Evolutionary conservation across 129 eudicot genomes (phyloP), one percentile per base, ranked within the genome.

Genomic region (Escallonia rubra): DNA sequence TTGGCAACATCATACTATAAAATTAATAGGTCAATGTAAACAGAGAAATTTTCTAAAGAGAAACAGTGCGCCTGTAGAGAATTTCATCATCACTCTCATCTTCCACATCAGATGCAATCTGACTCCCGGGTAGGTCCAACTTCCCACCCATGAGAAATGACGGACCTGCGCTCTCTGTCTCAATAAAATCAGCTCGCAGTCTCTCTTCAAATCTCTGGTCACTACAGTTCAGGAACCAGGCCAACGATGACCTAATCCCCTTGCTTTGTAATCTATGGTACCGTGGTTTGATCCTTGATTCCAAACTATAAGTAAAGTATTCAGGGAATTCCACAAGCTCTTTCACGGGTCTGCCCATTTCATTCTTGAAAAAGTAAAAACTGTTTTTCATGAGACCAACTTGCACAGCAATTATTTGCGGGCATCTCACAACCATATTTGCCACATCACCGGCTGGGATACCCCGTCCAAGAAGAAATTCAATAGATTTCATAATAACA

Each of bases 191-290:
- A 41, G 72, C 86, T 68, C 69, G 78, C 47, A 86, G 49, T 67
- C 89, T 80, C 67, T 86, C 94, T 77, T 86, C 94, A 54, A 86
- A 86, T 72, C 94, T 77, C 77, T 86, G 83, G 59, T 86, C 85
- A 63, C 87, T 82, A 68, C 87, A 79, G 34, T 82, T 82, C 8
- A 85, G 83, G 66, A 86, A 83, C 84, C 86, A 83, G 41, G 86
- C 65, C 73, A 86, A 65, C 2, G 89, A 80, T 66, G 82, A 57
- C 72, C 80, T 74, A 44, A 83, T 83, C 45, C 89, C 94, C 77
- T 86, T 86, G 63, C 77, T 81, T 43, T 80, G 77, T 48, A 86
- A 74, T 57, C 82, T 78, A 40, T 75, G 82, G 62, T 83, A 86
- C 69, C 94, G 69, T 6, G 85, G 89, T 63, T 83, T 83, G 61